Base-by-base conservation (phyloP, 768 basidiomycete genomes). In the Leccinum broughii region DNA sequence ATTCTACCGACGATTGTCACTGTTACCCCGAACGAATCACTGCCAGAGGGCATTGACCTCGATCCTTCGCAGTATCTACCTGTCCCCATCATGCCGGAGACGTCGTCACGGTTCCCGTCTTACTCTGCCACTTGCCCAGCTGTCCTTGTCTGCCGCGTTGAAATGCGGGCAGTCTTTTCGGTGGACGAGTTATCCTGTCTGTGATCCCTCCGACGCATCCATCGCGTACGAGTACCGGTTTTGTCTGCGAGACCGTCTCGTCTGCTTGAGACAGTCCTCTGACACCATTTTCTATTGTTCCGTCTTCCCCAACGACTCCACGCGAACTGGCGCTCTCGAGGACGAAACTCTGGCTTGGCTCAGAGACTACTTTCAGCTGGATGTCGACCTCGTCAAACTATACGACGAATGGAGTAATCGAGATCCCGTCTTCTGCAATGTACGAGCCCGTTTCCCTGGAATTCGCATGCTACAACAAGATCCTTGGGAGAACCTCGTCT, bases 401-500 rank as follows among this genome's bases (percentile, higher is more conserved):
- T 98, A 98, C 70, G 75, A 78, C 20, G 76, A 87, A 62, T 99
- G 96, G 96, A 77, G 84, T 34, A 65, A 68, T 17, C 77, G 80
- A 51, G 97, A 99, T 68, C 77, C 81, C 32, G 85, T 95, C 56
- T 97, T 98, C 71, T 78, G 83, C 24, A 78, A 74, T 39, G 73
- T 89, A 37, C 80, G 80, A 61, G 76, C 82, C 22, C 81, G 88
- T 20, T 91, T 95, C 63, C 73, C 81, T 58, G 97, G 97, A 8
- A 91, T 96, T 50, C 77, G 95, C 56, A 87, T 98, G 60, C 74
- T 98, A 44, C 81, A 92, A 68, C 95, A 98, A 75, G 94, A 96
- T 70, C 93, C 93, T 64, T 98, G 93, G 89, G 96, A 98, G 76
- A 95, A 92, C 67, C 82, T 98, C 30, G 77, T 98, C 49, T 94